Conservation (phyloP, 306 rosid species). For the Cucurbita moschata region DNA sequence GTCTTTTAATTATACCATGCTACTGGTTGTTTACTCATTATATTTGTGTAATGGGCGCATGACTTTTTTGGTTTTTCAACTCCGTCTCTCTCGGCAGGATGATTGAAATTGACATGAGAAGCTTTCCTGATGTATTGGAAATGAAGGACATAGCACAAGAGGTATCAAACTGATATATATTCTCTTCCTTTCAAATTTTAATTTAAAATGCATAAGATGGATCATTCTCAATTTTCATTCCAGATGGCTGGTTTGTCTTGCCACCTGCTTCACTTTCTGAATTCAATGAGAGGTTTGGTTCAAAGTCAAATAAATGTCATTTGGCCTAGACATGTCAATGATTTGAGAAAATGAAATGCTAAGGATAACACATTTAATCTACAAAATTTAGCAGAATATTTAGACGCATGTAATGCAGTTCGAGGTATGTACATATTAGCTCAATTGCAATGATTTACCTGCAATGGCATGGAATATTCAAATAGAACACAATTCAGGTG, state of each 20-base stretch:
- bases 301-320: background rate
- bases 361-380: background rate
- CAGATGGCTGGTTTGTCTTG: constrained; percentile 86
- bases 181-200: background rate
- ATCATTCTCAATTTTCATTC: constrained; percentile 8
- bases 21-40: background rate
- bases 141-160: constrained; percentile 72
- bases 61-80: background rate
- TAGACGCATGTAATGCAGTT: background rate
- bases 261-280: constrained; percentile 71
- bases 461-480: background rate
- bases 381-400: background rate
- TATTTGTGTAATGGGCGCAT: constrained; percentile 9
- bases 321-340: background rate
- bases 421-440: too few species aligned
- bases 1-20: constrained; percentile 17
- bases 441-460: background rate
- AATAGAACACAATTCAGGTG: background rate
- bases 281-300: constrained; percentile 58
- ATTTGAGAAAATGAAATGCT: background rate
- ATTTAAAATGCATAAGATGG: background rate
- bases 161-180: constrained; percentile 26
- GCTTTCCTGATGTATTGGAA: constrained; percentile 75
- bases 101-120: constrained; percentile 69
- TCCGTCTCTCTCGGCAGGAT: constrained; percentile 28